Evolutionary conservation across 768 basidiomycete genomes (phyloP), one percentile per base, ranked within the genome.

Genomic region (Collybia mongolica): DNA sequence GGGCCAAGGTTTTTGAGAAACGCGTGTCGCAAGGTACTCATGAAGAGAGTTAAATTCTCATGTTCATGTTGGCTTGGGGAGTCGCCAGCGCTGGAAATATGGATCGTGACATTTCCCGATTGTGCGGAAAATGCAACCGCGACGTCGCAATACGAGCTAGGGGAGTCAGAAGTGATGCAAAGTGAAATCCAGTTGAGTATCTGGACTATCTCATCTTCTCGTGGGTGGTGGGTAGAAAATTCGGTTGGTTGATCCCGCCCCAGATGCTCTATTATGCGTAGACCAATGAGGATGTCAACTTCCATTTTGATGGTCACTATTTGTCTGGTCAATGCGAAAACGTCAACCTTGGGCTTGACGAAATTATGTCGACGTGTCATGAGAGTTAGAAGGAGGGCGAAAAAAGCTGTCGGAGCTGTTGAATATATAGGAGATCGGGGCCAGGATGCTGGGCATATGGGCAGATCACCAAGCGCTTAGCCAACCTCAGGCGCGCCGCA

Each of bases 151-250:
- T 43, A 39, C 8, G 37, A 19, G 17, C 32, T 40, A 14, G 53
- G 38, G 9, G 47, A 35, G 23, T 54, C 48, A 22, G 47, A 29
- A 35, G 48, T 39, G 17, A 54, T 44, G 17, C 46, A 46, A 22
- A 57, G 53, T 4, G 56, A 40, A 36, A 54, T 43, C 48, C 53
- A 57, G 39, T 57, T 58, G 11, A 58, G 52, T 14, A 52, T 46
- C 14, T 23, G 44, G 23, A 55, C n/a, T 22, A 54, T 12, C 2
- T 44, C 41, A 7, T 47, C 44, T 15, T 55, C 57, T 32, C 20
- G 42, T 32, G 11, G 12, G 46, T 49, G 45, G 20, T n/a, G 11
- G 36, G 40, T 51, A 24, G 44, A 46, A 22, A 45, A 23, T 15
- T 35, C 24, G 19, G 48, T 50, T 28, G 51, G 52, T 17, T 35